phyloP scores from a whole-genome alignment of 257 asterid genomes.

The Nyctanthes arbortristis region DNA sequence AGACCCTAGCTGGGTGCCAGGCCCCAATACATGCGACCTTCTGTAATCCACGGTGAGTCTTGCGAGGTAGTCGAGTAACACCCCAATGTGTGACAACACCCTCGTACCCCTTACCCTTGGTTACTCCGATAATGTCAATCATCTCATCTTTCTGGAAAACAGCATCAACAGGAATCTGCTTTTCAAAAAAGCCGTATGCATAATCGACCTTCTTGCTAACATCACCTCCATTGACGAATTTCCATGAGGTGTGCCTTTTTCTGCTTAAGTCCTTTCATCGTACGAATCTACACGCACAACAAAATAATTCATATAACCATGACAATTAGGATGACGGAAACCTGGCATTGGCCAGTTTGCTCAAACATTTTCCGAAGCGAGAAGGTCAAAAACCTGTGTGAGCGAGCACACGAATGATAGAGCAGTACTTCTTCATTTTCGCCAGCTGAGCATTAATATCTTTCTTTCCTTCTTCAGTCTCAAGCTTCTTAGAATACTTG shows the following conservation, averaged over 20 bases:
- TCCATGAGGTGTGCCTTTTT: slow-evolving; percentile 87
- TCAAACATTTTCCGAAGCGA: neutral
- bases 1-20: slow-evolving; percentile 97
- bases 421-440: slow-evolving; percentile 69
- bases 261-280: slow-evolving; percentile 82
- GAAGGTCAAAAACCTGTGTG: slow-evolving; percentile 59
- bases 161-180: slow-evolving; percentile 75
- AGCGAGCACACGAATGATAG: slow-evolving; percentile 68
- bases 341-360: neutral
- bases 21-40: slow-evolving; percentile 91
- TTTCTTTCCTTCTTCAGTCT: slow-evolving; percentile 63
- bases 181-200: slow-evolving; percentile 72
- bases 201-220: slow-evolving; percentile 66
- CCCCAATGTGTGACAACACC: slow-evolving; percentile 94
- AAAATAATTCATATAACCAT: neutral
- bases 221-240: slow-evolving; percentile 79
- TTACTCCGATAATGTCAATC: too few relatives aligned
- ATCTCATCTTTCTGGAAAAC: slow-evolving; percentile 85
- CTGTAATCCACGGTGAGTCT: slow-evolving; percentile 84
- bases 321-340: neutral
- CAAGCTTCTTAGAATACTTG: slow-evolving; percentile 61
- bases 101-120: slow-evolving; percentile 81
- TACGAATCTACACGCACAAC: slow-evolving; percentile 50
- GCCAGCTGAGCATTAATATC: slow-evolving; percentile 57
- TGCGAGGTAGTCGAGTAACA: slow-evolving; percentile 82